These are phyloP conservation scores for Hypomontagnella monticulosa DNA, from an alignment of 495 filamentous ascomycete species.

Conservation along the genomic window DNA sequence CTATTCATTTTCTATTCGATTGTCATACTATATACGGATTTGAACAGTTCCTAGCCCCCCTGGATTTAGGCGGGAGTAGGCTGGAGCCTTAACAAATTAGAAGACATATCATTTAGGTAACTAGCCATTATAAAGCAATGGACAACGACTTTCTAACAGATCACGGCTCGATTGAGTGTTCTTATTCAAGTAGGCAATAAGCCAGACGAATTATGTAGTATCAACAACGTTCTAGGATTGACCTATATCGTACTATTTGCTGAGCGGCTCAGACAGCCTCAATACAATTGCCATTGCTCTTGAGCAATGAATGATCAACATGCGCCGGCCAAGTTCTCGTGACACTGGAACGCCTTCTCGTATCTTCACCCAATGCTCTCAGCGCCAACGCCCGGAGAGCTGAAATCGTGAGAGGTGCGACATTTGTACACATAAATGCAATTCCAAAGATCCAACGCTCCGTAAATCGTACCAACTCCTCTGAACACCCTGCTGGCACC, in stretches of 20 bases:
- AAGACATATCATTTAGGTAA: neutral
- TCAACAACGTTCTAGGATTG: constrained; percentile 13
- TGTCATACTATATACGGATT: neutral
- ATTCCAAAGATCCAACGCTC: constrained; percentile 5
- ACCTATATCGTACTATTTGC: constrained; percentile 11
- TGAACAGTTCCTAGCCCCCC: no score
- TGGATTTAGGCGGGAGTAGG: no score
- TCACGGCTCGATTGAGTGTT: no score
- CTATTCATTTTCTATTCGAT: neutral
- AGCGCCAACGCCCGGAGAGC: neutral
- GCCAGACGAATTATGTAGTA: neutral
- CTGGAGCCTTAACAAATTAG: no score
- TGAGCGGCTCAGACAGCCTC: constrained; percentile 1
- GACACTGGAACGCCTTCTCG: constrained; percentile 4
- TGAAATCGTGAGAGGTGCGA: neutral
- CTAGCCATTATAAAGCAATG: neutral
- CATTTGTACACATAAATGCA: constrained; percentile 21
- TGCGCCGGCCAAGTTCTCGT: constrained; percentile 3
- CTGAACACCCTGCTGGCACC: neutral
- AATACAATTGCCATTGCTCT: neutral
- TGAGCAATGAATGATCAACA: constrained; percentile 3
- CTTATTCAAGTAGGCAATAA: no score
- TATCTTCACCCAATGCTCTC: neutral
- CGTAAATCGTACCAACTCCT: constrained; percentile 1
- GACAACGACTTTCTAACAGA: no score